Conservation (phyloP, 106 monocot species). For the Platanthera guangdongensis region DNA sequence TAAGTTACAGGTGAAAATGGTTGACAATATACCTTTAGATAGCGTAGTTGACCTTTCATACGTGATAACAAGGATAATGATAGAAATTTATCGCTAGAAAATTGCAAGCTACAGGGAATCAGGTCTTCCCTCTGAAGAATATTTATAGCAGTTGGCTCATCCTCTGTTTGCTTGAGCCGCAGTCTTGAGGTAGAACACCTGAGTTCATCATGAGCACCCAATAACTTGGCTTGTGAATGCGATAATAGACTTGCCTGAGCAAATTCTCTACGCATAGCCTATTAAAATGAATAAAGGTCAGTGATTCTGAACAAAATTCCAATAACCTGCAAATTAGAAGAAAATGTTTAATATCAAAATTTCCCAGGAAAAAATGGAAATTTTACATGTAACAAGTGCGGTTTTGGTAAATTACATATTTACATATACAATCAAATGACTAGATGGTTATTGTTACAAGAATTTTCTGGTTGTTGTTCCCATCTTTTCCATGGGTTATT, state of each 20-base stretch:
- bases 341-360: background rate
- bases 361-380: background rate
- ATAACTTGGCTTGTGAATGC: slow-evolving; percentile 66
- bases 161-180: slow-evolving; percentile 61
- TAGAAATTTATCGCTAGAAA: slow-evolving; percentile 72
- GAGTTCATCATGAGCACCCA: slow-evolving; percentile 89
- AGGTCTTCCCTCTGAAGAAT: slow-evolving; percentile 67
- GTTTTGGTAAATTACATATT: background rate
- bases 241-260: slow-evolving; percentile 67
- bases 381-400: background rate
- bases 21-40: slow-evolving; percentile 58
- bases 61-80: slow-evolving; percentile 48
- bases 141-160: slow-evolving; percentile 54
- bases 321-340: background rate
- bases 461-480: background rate
- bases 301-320: background rate
- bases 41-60: slow-evolving; percentile 91
- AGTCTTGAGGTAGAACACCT: slow-evolving; percentile 70
- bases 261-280: slow-evolving; percentile 97
- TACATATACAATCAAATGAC: background rate
- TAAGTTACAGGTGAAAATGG: background rate
- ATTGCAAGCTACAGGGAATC: slow-evolving; percentile 57
- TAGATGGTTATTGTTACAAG: background rate
- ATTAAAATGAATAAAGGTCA: slow-evolving; percentile 6
- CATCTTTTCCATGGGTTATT: too few species aligned